Base-by-base conservation (phyloP, 139 green algal genomes). In the Chlorokybus atmophyticus region DNA sequence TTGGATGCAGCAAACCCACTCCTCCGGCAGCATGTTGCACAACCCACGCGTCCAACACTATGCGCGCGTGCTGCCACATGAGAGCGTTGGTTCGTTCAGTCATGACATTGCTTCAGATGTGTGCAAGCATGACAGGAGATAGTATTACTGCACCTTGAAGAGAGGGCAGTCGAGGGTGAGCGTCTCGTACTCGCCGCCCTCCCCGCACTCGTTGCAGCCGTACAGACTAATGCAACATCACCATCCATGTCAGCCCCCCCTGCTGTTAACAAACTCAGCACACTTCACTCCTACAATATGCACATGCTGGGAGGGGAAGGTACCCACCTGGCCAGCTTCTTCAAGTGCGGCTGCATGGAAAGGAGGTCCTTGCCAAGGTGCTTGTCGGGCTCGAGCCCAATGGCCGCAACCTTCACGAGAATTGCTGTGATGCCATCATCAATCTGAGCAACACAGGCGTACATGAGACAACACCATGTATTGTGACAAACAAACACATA, bases 141-240 rank as follows among this genome's bases (percentile, higher is more conserved):
- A n/a, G n/a, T n/a, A n/a, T n/a, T n/a, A n/a, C n/a, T n/a, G n/a
- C 35, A 58, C 54, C 55, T 70, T 70, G 40, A 71, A 71, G 1
- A 74, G 54, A 55, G 64, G 44, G 66, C 66, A 0, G 78, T 97
- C 87, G 25, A 97, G 73, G 2, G 78, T 84, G 0, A 98, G 69
- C 5, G 79, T 95, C 71, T 98, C 91, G 55, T 93, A 98, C 78
- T 98, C 91, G 0, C 91, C 91, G 3, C 91, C 91, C 74, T 98
- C 91, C 0, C 91, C 91, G 63, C 87, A 95, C 39, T 90, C 76
- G 60, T 95, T 93, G 60, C 65, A 81, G 42, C 85, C 87, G 57
- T 83, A 96, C 24, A 60, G 31, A 47, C 38, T 17, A 14, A 47
- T 17, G 17, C 17, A 47, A n/a, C n/a, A n/a, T n/a, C n/a, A n/a